Percentiles rank a stretch among this genome's conserved stretches.
Evolutionary conservation across 108 stramenopile genomes (phyloP).

Genomic region (Cyclotella sp.): DNA sequence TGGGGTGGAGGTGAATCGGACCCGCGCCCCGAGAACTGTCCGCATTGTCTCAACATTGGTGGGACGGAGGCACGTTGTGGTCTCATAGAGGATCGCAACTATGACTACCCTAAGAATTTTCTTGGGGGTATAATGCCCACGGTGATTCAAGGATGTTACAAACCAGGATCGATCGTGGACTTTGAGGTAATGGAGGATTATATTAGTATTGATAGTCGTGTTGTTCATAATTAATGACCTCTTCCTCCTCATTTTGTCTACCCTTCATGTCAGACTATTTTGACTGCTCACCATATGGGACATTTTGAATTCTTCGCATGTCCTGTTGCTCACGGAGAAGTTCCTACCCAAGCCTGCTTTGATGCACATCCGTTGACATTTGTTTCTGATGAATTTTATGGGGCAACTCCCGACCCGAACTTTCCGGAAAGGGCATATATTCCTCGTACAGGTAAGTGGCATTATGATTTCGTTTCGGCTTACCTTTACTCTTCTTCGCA

Average conservation of each 20-base stretch:
- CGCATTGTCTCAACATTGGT: constrained; percentile 47
- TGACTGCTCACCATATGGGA: constrained; percentile 70
- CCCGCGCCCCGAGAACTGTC: constrained; percentile 29
- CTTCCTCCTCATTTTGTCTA: no score
- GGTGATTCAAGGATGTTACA: constrained; percentile 49
- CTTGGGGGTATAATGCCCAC: constrained; percentile 49
- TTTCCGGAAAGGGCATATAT: constrained; percentile 68
- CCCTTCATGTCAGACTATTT: not conserved
- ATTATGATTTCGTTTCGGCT: not conserved
- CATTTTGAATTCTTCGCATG: constrained; percentile 63
- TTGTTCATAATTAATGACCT: no score
- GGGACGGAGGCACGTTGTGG: constrained; percentile 45
- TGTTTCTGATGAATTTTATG: constrained; percentile 57
- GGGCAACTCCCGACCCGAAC: constrained; percentile 43
- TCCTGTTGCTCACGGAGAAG: constrained; percentile 41
- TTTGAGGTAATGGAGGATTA: constrained; percentile 19
- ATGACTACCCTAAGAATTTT: constrained; percentile 54
- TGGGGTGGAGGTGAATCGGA: constrained; percentile 21
- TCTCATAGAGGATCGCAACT: constrained; percentile 40
- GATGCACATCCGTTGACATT: constrained; percentile 55
- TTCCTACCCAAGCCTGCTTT: constrained; percentile 65
- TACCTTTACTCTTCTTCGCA: not conserved
- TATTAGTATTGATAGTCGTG: no score
- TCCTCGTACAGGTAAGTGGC: constrained; percentile 26
- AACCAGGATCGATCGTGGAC: constrained; percentile 49